A percentile compares a stretch with the other conserved stretches of the same genome.
These are phyloP conservation scores for Boletus pseudopeckii DNA, from an alignment of 768 basidiomycete genomes.

Conservation along the genomic window DNA sequence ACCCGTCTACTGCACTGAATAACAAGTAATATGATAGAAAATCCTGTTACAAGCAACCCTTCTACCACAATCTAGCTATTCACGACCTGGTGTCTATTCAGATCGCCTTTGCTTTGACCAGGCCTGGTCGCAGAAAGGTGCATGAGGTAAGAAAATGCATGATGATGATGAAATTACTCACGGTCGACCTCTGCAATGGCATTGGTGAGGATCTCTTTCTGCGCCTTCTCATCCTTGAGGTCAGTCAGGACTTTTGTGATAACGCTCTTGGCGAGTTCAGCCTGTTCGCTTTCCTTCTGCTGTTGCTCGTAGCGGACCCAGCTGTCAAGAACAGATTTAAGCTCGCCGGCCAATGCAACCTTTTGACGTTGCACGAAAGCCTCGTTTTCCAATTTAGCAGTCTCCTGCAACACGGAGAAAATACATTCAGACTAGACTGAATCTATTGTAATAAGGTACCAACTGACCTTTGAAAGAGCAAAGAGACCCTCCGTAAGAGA, in stretches of 20 bases:
- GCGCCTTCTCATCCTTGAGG: constrained; percentile 84
- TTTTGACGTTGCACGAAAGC: constrained; percentile 91
- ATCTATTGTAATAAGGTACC: background rate
- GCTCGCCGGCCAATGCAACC: constrained; percentile 78
- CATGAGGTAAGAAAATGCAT: background rate
- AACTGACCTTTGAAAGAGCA: constrained; percentile 78
- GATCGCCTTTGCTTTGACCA: constrained; percentile 91
- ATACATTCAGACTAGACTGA: background rate
- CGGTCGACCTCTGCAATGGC: constrained; percentile 91
- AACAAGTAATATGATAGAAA: constrained; percentile 5
- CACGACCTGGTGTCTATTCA: constrained; percentile 37
- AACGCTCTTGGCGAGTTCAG: constrained; percentile 82
- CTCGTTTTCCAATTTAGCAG: constrained; percentile 84
- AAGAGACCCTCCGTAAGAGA: constrained; percentile 88
- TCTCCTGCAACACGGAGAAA: constrained; percentile 55
- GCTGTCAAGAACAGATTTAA: constrained; percentile 93
- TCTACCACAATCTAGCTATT: constrained; percentile 31
- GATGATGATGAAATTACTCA: constrained; percentile 44
- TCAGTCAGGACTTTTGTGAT: constrained; percentile 83
- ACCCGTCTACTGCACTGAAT: background rate
- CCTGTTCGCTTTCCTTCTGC: constrained; percentile 94
- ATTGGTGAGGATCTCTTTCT: constrained; percentile 74
- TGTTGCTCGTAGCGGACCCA: constrained; percentile 99
- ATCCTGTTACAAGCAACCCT: constrained; percentile 1
- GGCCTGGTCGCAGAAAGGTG: constrained; percentile 45